Evolutionary conservation across 331 rosid species (phyloP), one percentile per base, ranked within the genome.

Genomic region (Pyrus hybrid): DNA sequence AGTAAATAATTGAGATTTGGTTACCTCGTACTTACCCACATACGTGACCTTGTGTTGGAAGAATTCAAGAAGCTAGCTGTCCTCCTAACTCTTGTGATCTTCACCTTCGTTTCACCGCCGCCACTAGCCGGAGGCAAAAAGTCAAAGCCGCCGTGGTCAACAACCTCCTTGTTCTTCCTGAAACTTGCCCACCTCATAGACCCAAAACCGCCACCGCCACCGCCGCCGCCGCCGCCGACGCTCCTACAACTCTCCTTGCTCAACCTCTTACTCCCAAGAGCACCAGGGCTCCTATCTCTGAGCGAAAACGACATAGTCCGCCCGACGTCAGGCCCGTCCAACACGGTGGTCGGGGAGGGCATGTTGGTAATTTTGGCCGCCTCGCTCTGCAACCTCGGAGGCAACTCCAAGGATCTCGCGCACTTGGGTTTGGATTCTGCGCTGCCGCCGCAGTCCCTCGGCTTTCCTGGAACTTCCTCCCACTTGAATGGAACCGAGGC

Each of bases 401-500:
- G 99, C 45, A 92, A 87, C 25, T 87, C 93, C 80, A 95, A 79
- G 33, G 96, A 80, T 82, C 82, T 88, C 4, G 28, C 71, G 20
- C 77, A 57, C 61, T 9, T 64, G 71, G 85, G 78, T 70, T 88
- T 75, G n/a, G 82, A 67, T 64, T 53, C 75, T 33, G 67, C 20
- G 25, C 61, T 76, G 79, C 54, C 71, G 79, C 77, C 71, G 80
- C 77, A 76, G 71, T 61, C 83, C 56, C 93, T 74, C 3, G 97
- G 99, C 79, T 89, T 94, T 8, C 99, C 99, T 13, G 99, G 99
- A 14, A 89, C 97, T 72, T 92, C 99, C 77, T 94, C 99, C 99
- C 99, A 94, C 79, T 78, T 80, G 78, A 94, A 94, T 2, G 99
- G 97, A 60, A 94, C 76, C 0, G 99, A 90, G n/a, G 87, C 90